Percentiles rank a stretch among this genome's conserved stretches.
phyloP scores from a whole-genome alignment of 805 yeast genomes.

The Starmerella riodocensis region DNA sequence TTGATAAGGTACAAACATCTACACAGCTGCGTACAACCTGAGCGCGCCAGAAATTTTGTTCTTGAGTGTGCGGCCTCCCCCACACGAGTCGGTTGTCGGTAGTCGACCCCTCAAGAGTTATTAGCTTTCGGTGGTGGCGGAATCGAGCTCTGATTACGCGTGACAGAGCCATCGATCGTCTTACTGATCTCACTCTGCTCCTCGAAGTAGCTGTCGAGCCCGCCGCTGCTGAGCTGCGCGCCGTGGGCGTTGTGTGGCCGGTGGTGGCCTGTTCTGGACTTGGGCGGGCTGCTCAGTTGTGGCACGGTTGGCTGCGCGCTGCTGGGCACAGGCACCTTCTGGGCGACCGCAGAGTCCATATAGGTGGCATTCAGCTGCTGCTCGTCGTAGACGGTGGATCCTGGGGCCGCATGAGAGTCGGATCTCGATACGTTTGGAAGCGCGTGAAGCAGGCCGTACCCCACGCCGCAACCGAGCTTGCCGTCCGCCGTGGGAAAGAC shows the following conservation, averaged over 20 bases:
- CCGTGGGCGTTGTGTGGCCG: not conserved
- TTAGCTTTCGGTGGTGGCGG: conserved; percentile 13
- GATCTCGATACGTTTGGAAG: conserved; percentile 48
- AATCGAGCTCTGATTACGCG: not conserved
- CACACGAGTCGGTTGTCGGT: too few relatives aligned
- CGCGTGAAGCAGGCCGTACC: conserved; percentile 79
- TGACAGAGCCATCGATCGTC: conserved; percentile 16
- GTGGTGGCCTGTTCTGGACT: not conserved
- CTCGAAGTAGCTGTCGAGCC: conserved; percentile 18
- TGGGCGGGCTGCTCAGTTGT: not conserved
- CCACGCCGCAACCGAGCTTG: conserved; percentile 94
- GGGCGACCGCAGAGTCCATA: not conserved
- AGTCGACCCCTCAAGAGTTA: too few relatives aligned
- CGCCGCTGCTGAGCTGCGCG: conserved; percentile 2
- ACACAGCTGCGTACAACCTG: too few relatives aligned
- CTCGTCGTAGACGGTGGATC: conserved; percentile 19
- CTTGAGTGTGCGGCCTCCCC: too few relatives aligned
- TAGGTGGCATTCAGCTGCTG: conserved; percentile 1
- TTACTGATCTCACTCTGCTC: conserved; percentile 22
- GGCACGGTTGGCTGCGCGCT: not conserved
- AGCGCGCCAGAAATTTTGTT: too few relatives aligned
- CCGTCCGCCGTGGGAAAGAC: conserved; percentile 59
- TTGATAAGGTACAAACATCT: too few relatives aligned
- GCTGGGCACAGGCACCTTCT: conserved; percentile 1
- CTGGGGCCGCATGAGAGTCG: conserved; percentile 13